Conservation (phyloP, 1,284 basidiomycete genomes). For the Cystobasidium slooffiae region DNA sequence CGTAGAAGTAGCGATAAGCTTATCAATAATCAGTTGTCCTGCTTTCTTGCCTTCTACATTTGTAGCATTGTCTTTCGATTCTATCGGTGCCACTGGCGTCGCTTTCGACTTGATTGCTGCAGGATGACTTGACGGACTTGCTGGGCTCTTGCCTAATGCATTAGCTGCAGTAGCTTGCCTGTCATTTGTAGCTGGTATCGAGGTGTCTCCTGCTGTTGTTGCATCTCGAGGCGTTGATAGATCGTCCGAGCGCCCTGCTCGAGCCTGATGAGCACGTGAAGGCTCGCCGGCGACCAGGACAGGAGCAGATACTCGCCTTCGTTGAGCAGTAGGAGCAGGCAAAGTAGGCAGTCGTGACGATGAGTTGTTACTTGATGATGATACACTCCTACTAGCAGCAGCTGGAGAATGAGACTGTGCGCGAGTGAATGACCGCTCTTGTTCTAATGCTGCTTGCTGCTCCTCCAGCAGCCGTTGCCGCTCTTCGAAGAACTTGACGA, state of each 20-base stretch:
- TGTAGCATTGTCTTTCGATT: constrained; percentile 22
- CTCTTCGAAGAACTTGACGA: constrained; percentile 40
- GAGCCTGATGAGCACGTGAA: constrained; percentile 5
- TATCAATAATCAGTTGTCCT: constrained; percentile 10
- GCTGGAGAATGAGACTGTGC: background rate
- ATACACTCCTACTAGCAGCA: background rate
- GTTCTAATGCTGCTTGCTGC: background rate
- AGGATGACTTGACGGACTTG: background rate
- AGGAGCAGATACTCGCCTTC: constrained; percentile 6
- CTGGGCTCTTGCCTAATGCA: background rate
- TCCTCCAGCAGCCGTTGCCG: constrained; percentile 23
- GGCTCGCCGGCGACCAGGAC: background rate
- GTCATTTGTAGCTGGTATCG: background rate
- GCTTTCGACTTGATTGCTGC: background rate
- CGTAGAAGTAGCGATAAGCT: background rate
- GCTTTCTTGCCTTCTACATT: constrained; percentile 14
- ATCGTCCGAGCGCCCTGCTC: background rate
- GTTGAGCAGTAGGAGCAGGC: background rate
- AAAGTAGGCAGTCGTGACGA: background rate
- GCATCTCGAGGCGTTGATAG: background rate
- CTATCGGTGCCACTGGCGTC: background rate
- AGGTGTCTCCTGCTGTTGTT: background rate
- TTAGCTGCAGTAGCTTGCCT: background rate
- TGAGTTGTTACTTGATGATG: background rate
- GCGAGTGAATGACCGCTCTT: background rate